These are phyloP conservation scores for Agroathelia rolfsii DNA, from an alignment of 1,284 basidiomycete genomes.

Conservation along the genomic window DNA sequence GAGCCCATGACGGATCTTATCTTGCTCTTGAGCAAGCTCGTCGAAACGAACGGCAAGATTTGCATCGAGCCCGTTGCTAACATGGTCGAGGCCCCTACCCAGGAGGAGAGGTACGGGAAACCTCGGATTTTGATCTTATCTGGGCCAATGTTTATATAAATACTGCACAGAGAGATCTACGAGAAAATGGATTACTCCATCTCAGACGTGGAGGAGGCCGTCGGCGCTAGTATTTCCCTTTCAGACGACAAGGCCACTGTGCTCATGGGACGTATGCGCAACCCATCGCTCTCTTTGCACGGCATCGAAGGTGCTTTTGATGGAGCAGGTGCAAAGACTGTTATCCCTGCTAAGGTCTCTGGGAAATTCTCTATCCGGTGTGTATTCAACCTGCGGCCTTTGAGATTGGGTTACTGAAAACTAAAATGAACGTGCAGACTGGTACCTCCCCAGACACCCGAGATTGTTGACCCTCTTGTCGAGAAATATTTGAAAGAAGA, in stretches of 20 bases:
- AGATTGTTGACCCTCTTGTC: conserved; percentile 65
- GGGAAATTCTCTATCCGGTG: conserved; percentile 93
- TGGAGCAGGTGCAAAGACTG: conserved; percentile 84
- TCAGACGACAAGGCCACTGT: conserved; percentile 77
- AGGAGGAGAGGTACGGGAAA: conserved; percentile 58
- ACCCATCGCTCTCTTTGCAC: conserved; percentile 86
- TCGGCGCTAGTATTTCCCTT: conserved; percentile 71
- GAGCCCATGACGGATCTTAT: conserved; percentile 85
- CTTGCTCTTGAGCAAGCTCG: conserved; percentile 78
- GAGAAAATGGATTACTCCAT: conserved; percentile 68
- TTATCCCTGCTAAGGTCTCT: conserved; percentile 84
- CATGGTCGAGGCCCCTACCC: conserved; percentile 70
- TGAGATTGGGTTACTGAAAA: too few species aligned
- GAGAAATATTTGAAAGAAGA: conserved; percentile 64
- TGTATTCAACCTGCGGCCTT: conserved; percentile 21
- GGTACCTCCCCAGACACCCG: conserved; percentile 85
- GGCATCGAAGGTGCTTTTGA: conserved; percentile 98
- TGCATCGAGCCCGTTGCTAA: conserved; percentile 89
- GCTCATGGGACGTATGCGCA: conserved; percentile 85
- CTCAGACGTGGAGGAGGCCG: conserved; percentile 72
- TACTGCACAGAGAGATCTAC: conserved; percentile 45
- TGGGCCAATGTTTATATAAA: not conserved
- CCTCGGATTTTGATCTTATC: conserved; percentile 10
- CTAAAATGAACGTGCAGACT: conserved; percentile 40
- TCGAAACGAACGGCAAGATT: conserved; percentile 76